Base-by-base conservation (phyloP, 495 filamentous ascomycete species). In the Friedmanniomyces simplex region DNA sequence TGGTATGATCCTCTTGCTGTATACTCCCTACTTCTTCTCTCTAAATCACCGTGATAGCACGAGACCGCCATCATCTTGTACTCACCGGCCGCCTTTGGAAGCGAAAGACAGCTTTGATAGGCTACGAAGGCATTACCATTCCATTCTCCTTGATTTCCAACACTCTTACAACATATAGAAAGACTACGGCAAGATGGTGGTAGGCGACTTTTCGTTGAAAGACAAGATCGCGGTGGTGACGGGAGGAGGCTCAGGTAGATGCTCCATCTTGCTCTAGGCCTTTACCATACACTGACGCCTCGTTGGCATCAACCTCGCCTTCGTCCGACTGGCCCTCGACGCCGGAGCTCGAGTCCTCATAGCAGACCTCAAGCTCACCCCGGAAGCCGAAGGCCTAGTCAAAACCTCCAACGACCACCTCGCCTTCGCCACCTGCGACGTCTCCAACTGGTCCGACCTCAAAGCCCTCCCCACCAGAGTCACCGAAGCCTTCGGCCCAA, bases 391-490 rank as follows among this genome's bases (percentile, higher is more conserved):
- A 25, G 36, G 62, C 18, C 60, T 66, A 26, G 37, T 67, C 55
- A 52, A 60, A 50, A 21, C 28, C 16, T 64, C 82, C 11, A 61
- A 57, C 7, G 34, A 50, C 46, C 53, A 50, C 34, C 63, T 66
- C 21, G 24, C 63, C 22, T 74, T 72, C 58, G 36, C 54, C 24
- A 59, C 63, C 49, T 68, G 63, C 37, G 70, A 74, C 55, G 71
- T 73, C 11, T 55, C 68, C 8, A 56, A 68, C 32, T 68, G 72
- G 61, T 48, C 63, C 4, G 71, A 85, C 28, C 75, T 87, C 2
- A 72, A 79, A 51, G 59, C 66, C 8, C 78, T 84, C 71, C 84
- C 86, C 48, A 68, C 76, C 21, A 71, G 73, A 1, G 77, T 76
- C 0, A 67, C 72, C 47, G 66, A 66, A 56, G 75, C 77, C 30